Evolutionary conservation across 2,329 filamentous ascomycete genomes (phyloP).

Genomic region (Drechmeria coniospora): DNA sequence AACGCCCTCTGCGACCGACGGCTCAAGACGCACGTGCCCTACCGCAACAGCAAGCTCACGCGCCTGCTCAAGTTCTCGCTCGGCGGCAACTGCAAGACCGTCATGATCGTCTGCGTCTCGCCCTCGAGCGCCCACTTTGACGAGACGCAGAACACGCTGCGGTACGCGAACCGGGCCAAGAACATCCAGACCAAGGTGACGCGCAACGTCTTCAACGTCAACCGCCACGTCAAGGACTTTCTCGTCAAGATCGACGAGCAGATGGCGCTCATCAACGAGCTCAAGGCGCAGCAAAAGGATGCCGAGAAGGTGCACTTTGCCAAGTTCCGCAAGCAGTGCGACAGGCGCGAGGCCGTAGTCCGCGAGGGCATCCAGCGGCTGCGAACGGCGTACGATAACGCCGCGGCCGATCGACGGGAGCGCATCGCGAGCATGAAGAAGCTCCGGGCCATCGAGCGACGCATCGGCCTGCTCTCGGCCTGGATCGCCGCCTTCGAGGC

Average conservation of each 20-base stretch:
- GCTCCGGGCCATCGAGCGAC: conserved; percentile 64
- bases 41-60: conserved; percentile 94
- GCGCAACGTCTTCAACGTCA: conserved; percentile 98
- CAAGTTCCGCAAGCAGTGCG: conserved; percentile 82
- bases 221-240: conserved; percentile 97
- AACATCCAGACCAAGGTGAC: conserved; percentile 99
- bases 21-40: conserved; percentile 87
- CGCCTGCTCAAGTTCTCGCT: conserved; percentile 91
- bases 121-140: conserved; percentile 95
- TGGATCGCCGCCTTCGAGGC: conserved; percentile 90
- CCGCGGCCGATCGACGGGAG: conserved; percentile 61
- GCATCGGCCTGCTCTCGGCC: conserved; percentile 71
- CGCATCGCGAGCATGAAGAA: conserved; percentile 68
- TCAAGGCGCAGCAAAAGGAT: conserved; percentile 85
- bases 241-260: conserved; percentile 98
- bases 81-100: conserved; percentile 94
- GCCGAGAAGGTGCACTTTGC: conserved; percentile 65
- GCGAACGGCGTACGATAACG: conserved; percentile 70
- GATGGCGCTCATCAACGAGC: conserved; percentile 88
- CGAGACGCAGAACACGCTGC: conserved; percentile 93
- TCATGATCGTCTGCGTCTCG: conserved; percentile 98
- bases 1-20: conserved; percentile 90
- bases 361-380: conserved; percentile 70
- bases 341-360: conserved; percentile 63
- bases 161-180: conserved; percentile 95